Evolutionary conservation across 2,329 filamentous ascomycete species (phyloP).

Genomic region (Magnaporthales sp.): DNA sequence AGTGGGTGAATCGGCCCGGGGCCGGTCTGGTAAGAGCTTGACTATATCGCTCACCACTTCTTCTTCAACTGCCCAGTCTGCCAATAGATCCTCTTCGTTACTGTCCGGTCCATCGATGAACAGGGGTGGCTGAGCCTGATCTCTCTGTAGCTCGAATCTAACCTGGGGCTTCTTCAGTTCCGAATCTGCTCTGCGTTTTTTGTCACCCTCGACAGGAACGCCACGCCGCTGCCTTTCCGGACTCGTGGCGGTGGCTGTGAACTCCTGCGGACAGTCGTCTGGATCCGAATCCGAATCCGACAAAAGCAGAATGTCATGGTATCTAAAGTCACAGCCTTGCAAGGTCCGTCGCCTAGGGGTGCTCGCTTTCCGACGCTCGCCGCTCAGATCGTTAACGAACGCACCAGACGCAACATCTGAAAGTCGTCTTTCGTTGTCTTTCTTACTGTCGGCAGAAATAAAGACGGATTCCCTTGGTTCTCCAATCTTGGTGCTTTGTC

Average conservation of each 20-base stretch:
- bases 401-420: background rate
- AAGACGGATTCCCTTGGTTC: background rate
- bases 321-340: background rate
- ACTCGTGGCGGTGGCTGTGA: background rate
- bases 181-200: background rate
- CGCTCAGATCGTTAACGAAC: background rate
- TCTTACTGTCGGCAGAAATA: background rate
- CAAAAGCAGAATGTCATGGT: background rate
- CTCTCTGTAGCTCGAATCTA: background rate
- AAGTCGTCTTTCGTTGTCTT: background rate
- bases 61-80: background rate
- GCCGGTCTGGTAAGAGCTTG: background rate
- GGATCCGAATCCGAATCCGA: background rate
- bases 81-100: background rate
- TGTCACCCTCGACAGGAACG: background rate
- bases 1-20: background rate
- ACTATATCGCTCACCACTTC: background rate
- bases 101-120: background rate
- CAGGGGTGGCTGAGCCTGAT: background rate
- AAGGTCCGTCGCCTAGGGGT: background rate
- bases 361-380: background rate
- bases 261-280: background rate
- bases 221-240: background rate
- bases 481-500: background rate
- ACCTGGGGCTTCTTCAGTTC: background rate